Evolutionary conservation across 2,329 filamentous ascomycete genomes (phyloP).

Genomic region (Aspergillus piperis): DNA sequence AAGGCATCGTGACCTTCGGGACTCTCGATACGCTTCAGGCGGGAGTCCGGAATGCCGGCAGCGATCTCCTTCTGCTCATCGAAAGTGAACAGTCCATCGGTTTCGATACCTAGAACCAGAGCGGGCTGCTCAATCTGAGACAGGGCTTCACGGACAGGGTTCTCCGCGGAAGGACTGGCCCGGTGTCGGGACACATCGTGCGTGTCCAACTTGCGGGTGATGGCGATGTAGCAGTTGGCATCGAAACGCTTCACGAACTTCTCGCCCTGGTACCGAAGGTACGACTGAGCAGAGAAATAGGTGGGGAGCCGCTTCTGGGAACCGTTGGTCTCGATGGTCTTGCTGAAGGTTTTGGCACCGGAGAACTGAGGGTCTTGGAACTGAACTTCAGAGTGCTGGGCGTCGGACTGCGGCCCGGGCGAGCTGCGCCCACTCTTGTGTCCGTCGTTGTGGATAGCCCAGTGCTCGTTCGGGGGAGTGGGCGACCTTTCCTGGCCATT

Average conservation of each 20-base stretch:
- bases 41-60: conserved; percentile 72
- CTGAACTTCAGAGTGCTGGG: conserved; percentile 33
- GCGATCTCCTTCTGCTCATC: conserved; percentile 94
- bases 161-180: conserved; percentile 41
- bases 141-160: conserved; percentile 70
- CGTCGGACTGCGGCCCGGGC: conserved; percentile 20
- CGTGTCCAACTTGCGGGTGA: conserved; percentile 95
- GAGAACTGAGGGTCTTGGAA: conserved; percentile 70
- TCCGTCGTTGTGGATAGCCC: conserved; percentile 80
- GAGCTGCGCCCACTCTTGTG: conserved; percentile 54
- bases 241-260: conserved; percentile 98
- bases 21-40: conserved; percentile 84
- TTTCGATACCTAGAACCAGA: conserved; percentile 90
- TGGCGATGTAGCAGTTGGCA: conserved; percentile 98
- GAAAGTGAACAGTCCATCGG: conserved; percentile 94
- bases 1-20: conserved; percentile 97
- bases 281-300: conserved; percentile 98
- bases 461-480: conserved; percentile 70
- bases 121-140: conserved; percentile 83
- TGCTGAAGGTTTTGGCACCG: conserved; percentile 59
- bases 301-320: conserved; percentile 59
- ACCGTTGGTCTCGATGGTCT: conserved; percentile 40
- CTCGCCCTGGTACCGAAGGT: conserved; percentile 90
- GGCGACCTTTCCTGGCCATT: conserved; percentile 62
- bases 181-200: conserved; percentile 89